Evolutionary conservation across 495 filamentous ascomycete species (phyloP).

Genomic region (Astrocystis sublimbata): DNA sequence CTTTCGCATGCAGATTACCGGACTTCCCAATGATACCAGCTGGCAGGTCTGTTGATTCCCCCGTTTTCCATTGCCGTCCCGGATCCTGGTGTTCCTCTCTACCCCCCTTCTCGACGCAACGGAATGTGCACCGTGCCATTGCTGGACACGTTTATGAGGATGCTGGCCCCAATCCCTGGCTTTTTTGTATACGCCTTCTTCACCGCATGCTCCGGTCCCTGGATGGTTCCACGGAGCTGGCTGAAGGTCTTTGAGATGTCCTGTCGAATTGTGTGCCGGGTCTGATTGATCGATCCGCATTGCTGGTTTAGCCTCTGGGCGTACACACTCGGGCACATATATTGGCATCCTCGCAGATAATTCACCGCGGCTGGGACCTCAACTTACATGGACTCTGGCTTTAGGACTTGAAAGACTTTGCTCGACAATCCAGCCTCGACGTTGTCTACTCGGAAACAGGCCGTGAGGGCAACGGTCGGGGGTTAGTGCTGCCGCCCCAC

Average conservation of each 20-base stretch:
- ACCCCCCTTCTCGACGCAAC: constrained; percentile 38
- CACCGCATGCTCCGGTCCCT: constrained; percentile 28
- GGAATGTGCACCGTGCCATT: constrained; percentile 30
- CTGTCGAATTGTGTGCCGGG: constrained; percentile 24
- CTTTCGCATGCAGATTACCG: constrained; percentile 94
- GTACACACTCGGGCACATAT: constrained; percentile 43
- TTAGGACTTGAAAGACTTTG: constrained; percentile 99
- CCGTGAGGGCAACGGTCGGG: constrained; percentile 88
- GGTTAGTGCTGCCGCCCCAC: constrained; percentile 59
- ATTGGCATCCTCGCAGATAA: constrained; percentile 44
- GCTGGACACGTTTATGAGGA: constrained; percentile 28
- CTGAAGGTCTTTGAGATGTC: constrained; percentile 20
- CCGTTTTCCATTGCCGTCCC: constrained; percentile 58
- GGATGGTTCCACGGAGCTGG: constrained; percentile 35
- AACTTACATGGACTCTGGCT: constrained; percentile 59
- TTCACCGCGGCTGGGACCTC: constrained; percentile 45
- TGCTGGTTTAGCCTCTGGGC: constrained; percentile 40
- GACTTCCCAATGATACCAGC: constrained; percentile 96
- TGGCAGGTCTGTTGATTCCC: constrained; percentile 94
- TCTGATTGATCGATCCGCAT: constrained; percentile 37
- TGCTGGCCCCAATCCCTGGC: constrained; percentile 26
- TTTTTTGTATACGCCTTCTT: constrained; percentile 24
- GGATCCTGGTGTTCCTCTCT: constrained; percentile 43
- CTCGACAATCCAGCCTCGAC: constrained; percentile 92
- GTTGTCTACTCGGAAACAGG: constrained; percentile 97